phyloP scores from a whole-genome alignment of 1,284 basidiomycete species.

The Bondarzewia mesenterica region DNA sequence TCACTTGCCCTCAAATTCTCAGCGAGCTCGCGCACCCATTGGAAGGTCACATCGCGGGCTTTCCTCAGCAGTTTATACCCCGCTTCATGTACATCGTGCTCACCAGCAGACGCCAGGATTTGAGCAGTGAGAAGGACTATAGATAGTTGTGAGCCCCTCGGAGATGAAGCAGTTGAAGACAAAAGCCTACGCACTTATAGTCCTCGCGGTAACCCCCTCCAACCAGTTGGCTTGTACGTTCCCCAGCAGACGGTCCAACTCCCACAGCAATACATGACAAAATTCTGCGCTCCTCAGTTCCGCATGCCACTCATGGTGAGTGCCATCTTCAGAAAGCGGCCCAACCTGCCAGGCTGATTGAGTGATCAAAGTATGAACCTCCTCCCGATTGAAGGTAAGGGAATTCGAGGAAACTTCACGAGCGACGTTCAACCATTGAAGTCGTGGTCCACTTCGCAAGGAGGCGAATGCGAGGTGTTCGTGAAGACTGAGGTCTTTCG shows the following conservation, averaged over 20 bases:
- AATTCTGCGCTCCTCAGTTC: constrained; percentile 22
- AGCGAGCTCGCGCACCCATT: constrained; percentile 28
- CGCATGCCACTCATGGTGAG: constrained; percentile 15
- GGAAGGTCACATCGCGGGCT: constrained; percentile 23
- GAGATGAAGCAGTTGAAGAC: neutral
- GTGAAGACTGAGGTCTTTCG: constrained; percentile 18
- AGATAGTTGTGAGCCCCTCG: neutral
- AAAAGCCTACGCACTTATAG: constrained; percentile 22
- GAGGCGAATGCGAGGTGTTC: constrained; percentile 35
- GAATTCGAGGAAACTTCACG: constrained; percentile 28
- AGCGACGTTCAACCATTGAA: constrained; percentile 44
- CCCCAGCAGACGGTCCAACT: constrained; percentile 20
- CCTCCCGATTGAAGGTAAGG: constrained; percentile 28
- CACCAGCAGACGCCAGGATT: constrained; percentile 22
- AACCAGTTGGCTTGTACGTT: constrained; percentile 30
- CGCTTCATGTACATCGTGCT: constrained; percentile 5
- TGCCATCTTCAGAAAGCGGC: constrained; percentile 10
- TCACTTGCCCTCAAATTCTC: constrained; percentile 15
- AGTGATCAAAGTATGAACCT: constrained; percentile 30
- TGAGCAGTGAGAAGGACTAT: constrained; percentile 21
- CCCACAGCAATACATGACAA: constrained; percentile 23
- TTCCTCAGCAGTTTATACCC: constrained; percentile 20
- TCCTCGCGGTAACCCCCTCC: constrained; percentile 28
- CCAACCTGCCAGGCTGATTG: constrained; percentile 39
- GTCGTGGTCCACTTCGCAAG: constrained; percentile 30